Evolutionary conservation across 1,284 basidiomycete species (phyloP).

Genomic region (Trametes sp.): DNA sequence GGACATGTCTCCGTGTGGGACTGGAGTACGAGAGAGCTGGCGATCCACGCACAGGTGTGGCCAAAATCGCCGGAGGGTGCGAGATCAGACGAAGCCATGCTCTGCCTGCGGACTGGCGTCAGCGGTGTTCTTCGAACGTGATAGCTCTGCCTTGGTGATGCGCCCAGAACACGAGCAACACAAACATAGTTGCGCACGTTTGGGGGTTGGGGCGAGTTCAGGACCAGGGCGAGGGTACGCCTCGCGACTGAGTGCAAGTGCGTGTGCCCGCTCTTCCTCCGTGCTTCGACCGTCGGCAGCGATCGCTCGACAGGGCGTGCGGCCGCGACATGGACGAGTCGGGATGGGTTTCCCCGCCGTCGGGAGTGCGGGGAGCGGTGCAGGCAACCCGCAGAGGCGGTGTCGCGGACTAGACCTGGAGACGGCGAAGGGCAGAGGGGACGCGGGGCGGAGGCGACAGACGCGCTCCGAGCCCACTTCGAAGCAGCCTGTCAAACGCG

Average conservation of each 20-base stretch:
- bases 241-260: constrained; percentile 4
- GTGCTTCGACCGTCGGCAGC: not conserved
- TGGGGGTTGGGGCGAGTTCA: constrained; percentile 1
- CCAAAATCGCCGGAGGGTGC: constrained; percentile 15
- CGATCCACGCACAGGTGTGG: not conserved
- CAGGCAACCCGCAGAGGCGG: constrained; percentile 6
- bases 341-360: not conserved
- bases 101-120: constrained; percentile 11
- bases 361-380: constrained; percentile 4
- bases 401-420: not conserved
- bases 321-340: not conserved
- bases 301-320: not conserved
- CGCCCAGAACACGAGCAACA: constrained; percentile 11
- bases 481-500: no score
- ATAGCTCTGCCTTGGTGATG: constrained; percentile 17
- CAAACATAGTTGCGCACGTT: constrained; percentile 16
- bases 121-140: constrained; percentile 12
- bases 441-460: no score
- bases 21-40: not conserved
- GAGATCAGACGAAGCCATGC: constrained; percentile 5
- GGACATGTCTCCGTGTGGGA: constrained; percentile 16
- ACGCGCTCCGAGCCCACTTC: no score
- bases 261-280: not conserved
- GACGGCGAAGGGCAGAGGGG: not conserved
- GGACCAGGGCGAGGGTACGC: not conserved